Evolutionary conservation across 441 rosid species (phyloP).

Genomic region (Macaranga tanarius): DNA sequence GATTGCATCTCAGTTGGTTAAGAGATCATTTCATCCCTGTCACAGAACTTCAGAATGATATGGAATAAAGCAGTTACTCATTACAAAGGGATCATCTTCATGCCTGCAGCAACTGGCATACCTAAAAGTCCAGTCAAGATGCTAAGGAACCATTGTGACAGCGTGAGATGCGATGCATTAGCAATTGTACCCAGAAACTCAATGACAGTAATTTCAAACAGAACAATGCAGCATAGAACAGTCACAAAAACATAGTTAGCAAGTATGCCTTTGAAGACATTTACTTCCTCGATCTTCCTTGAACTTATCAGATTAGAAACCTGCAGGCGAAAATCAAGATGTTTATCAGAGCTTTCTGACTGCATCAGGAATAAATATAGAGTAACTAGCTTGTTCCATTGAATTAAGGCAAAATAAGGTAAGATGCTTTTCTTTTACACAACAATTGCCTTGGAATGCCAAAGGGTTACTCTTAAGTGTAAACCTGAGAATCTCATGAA

Average conservation of each 20-base stretch:
- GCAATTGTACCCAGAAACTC: constrained; percentile 53
- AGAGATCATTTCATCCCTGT: not conserved
- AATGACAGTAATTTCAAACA: constrained; percentile 44
- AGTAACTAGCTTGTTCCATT: no score
- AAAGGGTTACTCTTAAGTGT: no score
- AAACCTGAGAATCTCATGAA: no score
- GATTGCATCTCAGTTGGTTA: not conserved
- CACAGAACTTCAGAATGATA: not conserved
- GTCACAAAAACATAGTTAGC: constrained; percentile 37
- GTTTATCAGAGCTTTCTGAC: not conserved
- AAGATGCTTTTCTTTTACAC: no score
- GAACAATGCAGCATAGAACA: constrained; percentile 35
- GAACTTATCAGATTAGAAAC: constrained; percentile 56
- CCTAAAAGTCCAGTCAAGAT: constrained; percentile 38
- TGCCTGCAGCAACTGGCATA: constrained; percentile 44
- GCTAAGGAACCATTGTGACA: constrained; percentile 43
- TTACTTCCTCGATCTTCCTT: constrained; percentile 47
- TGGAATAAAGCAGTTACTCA: not conserved
- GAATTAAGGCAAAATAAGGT: no score
- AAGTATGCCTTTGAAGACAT: constrained; percentile 48
- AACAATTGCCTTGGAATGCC: no score
- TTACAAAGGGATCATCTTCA: constrained; percentile 46
- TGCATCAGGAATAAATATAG: no score
- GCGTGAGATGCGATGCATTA: constrained; percentile 39
- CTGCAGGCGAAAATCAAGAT: constrained; percentile 29